A percentile compares a stretch with the other conserved stretches of the same genome.
These are phyloP conservation scores for Trichoderma orchidacearum DNA, from an alignment of 495 filamentous ascomycete species.

Conservation along the genomic window DNA sequence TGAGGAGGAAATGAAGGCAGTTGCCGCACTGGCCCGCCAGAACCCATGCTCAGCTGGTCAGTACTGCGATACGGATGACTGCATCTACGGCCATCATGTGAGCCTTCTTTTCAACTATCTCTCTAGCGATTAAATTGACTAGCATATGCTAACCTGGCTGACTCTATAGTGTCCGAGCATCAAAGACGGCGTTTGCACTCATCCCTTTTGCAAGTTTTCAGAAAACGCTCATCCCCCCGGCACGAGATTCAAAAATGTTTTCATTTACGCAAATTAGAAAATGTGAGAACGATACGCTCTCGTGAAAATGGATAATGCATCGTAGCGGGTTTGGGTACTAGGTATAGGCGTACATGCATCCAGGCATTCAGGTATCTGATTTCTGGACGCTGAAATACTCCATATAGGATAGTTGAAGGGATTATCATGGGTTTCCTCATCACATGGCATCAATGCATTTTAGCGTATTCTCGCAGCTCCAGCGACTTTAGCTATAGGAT, in stretches of 20 bases:
- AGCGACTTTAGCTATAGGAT: too few species aligned
- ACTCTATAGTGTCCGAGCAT: constrained; percentile 24
- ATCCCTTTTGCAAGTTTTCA: constrained; percentile 32
- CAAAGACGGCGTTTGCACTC: constrained; percentile 22
- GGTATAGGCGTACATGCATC: too few species aligned
- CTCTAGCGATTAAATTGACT: constrained; percentile 4
- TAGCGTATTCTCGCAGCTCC: too few species aligned
- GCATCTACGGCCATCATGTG: constrained; percentile 71
- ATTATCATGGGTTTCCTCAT: too few species aligned
- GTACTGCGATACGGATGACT: constrained; percentile 60
- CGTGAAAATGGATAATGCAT: too few species aligned
- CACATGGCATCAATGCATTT: too few species aligned
- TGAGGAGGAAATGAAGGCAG: constrained; percentile 48
- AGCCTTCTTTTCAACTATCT: constrained; percentile 6
- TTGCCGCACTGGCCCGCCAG: constrained; percentile 60
- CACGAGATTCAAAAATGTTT: constrained; percentile 26
- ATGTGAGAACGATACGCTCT: neutral
- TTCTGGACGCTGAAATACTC: too few species aligned
- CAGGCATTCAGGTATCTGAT: too few species aligned
- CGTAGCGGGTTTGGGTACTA: too few species aligned
- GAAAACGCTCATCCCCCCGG: constrained; percentile 34
- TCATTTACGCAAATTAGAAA: constrained; percentile 9
- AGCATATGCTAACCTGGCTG: neutral
- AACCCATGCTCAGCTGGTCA: constrained; percentile 66
- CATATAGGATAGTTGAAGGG: too few species aligned